A percentile compares a stretch with the other conserved stretches of the same genome.
These are phyloP conservation scores for Hymenoscyphus salicellus DNA, from an alignment of 2,329 filamentous ascomycete genomes.

Conservation along the genomic window DNA sequence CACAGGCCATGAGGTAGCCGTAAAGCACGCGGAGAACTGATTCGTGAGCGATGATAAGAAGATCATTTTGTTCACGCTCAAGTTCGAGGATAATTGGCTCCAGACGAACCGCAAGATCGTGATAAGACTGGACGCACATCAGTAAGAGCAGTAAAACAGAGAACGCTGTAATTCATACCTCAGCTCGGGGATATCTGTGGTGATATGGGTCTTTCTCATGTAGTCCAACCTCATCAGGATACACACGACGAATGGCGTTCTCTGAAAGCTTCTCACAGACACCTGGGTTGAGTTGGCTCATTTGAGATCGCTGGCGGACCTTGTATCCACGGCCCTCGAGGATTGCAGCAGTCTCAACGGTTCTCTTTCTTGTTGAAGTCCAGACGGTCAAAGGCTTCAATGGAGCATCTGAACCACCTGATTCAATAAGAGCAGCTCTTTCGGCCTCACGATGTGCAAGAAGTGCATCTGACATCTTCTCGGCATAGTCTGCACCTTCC, in stretches of 20 bases:
- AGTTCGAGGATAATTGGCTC: conserved; percentile 97
- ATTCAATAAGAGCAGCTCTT: conserved; percentile 63
- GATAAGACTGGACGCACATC: conserved; percentile 69
- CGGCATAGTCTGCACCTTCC: conserved; percentile 75
- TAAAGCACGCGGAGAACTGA: conserved; percentile 96
- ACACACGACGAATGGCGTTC: conserved; percentile 72
- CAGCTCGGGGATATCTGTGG: conserved; percentile 89
- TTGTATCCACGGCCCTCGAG: conserved; percentile 79
- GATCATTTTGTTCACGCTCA: conserved; percentile 92
- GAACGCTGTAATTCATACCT: conserved; percentile 54
- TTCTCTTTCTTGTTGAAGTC: conserved; percentile 89
- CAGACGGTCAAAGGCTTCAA: conserved; percentile 83
- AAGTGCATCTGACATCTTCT: conserved; percentile 81
- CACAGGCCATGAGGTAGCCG: conserved; percentile 97
- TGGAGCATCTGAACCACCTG: conserved; percentile 64
- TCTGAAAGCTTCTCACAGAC: conserved; percentile 94
- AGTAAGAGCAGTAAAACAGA: conserved; percentile 21
- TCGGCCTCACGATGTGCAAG: conserved; percentile 82
- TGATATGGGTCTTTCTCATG: conserved; percentile 95
- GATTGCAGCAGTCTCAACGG: conserved; percentile 82
- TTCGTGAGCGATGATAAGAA: conserved; percentile 98
- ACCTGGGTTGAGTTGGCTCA: conserved; percentile 95
- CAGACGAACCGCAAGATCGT: conserved; percentile 94
- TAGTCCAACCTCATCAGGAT: conserved; percentile 87
- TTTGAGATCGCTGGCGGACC: conserved; percentile 87